Percentiles rank a stretch among this genome's conserved stretches.
Conservation (phyloP, 2,329 filamentous ascomycete species). For the Xylariaceae sp. region DNA sequence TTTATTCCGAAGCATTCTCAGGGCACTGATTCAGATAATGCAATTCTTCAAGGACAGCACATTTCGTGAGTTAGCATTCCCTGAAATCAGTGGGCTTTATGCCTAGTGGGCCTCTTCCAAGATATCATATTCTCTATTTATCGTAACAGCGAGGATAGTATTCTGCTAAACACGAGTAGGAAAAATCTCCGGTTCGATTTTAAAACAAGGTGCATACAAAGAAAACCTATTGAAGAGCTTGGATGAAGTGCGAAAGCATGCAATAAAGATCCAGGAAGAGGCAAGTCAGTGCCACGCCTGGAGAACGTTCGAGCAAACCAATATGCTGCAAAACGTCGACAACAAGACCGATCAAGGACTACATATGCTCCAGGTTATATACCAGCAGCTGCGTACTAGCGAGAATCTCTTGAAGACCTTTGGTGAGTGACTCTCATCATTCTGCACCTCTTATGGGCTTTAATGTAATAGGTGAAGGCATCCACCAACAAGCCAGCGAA, state of each 20-base stretch:
- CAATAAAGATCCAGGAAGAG: slow-evolving; percentile 3
- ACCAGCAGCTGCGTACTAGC: neutral
- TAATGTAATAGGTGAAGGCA: too few species aligned
- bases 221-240: slow-evolving; percentile 3
- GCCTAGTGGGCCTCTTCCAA: neutral
- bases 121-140: neutral
- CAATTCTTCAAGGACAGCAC: slow-evolving; percentile 9
- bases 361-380: slow-evolving; percentile 1
- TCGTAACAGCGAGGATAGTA: too few species aligned
- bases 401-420: neutral
- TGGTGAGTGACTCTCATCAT: too few species aligned
- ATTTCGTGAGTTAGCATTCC: slow-evolving; percentile 2
- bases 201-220: slow-evolving; percentile 8
- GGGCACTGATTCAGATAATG: slow-evolving; percentile 7
- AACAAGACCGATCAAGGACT: neutral
- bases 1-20: slow-evolving; percentile 6
- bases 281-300: slow-evolving; percentile 3
- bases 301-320: neutral
- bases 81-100: neutral
- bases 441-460: too few species aligned
- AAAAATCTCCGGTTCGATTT: slow-evolving; percentile 5
- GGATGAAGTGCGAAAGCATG: neutral
- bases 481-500: too few species aligned
- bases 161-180: neutral
- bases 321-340: neutral